Evolutionary conservation across 176 grass and related monocot genomes (phyloP).

Genomic region (Puccinellia tenuiflora): DNA sequence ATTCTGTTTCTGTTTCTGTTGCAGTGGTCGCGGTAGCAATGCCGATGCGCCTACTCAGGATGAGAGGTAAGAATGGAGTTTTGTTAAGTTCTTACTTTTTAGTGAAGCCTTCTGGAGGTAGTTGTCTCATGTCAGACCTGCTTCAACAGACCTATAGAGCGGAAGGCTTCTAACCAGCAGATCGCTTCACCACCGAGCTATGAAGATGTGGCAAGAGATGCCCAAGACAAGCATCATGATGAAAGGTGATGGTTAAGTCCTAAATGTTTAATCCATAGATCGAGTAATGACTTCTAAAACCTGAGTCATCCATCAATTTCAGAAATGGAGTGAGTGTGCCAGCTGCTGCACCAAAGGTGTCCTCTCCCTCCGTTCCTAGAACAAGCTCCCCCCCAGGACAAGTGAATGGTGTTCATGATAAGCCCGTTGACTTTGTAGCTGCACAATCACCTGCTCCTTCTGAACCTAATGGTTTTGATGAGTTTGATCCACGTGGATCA

Average conservation of each 20-base stretch:
- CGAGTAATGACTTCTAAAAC: constrained; percentile 2
- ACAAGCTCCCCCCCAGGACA: constrained; percentile 14
- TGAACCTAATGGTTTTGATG: constrained; percentile 73
- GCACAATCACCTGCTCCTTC: constrained; percentile 24
- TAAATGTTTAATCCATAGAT: constrained; percentile 10
- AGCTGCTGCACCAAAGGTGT: constrained; percentile 26
- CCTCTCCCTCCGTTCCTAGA: constrained; percentile 33
- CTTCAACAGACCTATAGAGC: constrained; percentile 54
- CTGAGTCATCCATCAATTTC: constrained; percentile 24
- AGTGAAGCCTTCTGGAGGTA: not conserved
- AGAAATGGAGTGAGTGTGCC: constrained; percentile 64
- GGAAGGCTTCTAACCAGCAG: constrained; percentile 68
- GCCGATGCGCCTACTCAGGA: constrained; percentile 55
- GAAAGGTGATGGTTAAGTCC: constrained; percentile 40
- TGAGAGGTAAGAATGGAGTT: constrained; percentile 52
- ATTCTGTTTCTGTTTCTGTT: constrained; percentile 10
- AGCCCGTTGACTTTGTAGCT: constrained; percentile 29
- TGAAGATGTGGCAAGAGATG: constrained; percentile 60
- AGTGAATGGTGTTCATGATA: constrained; percentile 32
- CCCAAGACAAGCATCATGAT: constrained; percentile 42
- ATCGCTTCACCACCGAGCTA: constrained; percentile 73
- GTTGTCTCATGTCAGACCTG: constrained; percentile 6
- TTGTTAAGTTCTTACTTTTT: constrained; percentile 10
- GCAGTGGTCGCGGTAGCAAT: constrained; percentile 62
- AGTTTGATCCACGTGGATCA: constrained; percentile 91